Conservation (phyloP, 257 asterid species). For the Leptodermis oblonga region DNA sequence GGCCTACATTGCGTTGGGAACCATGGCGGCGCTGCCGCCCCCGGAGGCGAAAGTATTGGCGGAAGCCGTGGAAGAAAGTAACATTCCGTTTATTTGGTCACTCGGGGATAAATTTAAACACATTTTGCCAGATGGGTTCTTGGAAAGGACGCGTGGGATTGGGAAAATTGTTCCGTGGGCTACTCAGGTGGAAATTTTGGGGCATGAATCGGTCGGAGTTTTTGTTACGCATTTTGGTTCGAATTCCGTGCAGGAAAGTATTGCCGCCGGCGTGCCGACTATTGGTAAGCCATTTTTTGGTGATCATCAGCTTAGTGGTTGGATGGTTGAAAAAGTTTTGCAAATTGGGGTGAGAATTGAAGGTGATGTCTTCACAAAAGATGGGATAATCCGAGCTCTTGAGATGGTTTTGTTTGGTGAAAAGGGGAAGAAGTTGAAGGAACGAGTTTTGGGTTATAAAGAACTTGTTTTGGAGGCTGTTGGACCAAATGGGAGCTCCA, state of each 20-base stretch:
- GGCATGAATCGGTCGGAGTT: constrained; percentile 42
- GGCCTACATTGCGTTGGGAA: constrained; percentile 53
- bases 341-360: constrained; percentile 46
- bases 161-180: constrained; percentile 59
- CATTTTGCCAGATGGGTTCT: constrained; percentile 29
- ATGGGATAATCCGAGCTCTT: constrained; percentile 23
- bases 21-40: constrained; percentile 43
- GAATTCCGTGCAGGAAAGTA: constrained; percentile 51
- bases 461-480: constrained; percentile 35
- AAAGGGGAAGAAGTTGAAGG: constrained; percentile 32
- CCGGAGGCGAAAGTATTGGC: constrained; percentile 46
- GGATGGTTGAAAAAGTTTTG: constrained; percentile 52
- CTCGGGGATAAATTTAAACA: constrained; percentile 25
- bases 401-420: constrained; percentile 26
- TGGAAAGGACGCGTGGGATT: constrained; percentile 28
- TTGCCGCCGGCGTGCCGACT: constrained; percentile 49
- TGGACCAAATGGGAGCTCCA: constrained; percentile 45
- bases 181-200: constrained; percentile 42
- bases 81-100: constrained; percentile 59
- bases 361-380: constrained; percentile 39
- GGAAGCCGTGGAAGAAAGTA: constrained; percentile 46
- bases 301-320: constrained; percentile 48
- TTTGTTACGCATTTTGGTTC: constrained; percentile 55
- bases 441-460: constrained; percentile 24
- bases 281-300: constrained; percentile 57